Percentiles rank a stretch among this genome's conserved stretches.
phyloP scores from a whole-genome alignment of 768 basidiomycete species.

The Pisolithus orientalis region DNA sequence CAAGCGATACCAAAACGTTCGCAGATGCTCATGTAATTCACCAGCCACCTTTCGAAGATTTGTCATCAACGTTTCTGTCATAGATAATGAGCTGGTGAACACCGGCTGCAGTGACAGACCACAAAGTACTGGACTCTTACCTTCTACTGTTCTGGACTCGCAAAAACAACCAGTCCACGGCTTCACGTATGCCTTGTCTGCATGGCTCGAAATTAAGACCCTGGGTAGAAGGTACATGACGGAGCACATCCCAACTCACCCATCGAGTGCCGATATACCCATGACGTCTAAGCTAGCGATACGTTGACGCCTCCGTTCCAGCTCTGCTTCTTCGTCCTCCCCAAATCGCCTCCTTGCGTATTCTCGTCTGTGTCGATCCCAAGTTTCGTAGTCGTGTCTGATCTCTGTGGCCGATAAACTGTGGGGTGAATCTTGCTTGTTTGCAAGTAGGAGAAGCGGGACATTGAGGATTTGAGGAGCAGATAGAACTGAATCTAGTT shows the following conservation, averaged over 20 bases:
- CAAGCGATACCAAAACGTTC: too few relatives aligned
- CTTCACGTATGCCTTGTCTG: conserved; percentile 84
- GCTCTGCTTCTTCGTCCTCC: conserved; percentile 40
- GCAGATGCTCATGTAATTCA: too few relatives aligned
- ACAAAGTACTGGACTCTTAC: conserved; percentile 26
- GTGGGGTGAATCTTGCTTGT: conserved; percentile 85
- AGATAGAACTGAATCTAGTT: conserved; percentile 74
- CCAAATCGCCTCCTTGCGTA: conserved; percentile 52
- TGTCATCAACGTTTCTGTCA: background rate
- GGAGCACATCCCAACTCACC: conserved; percentile 42
- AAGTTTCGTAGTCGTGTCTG: conserved; percentile 80
- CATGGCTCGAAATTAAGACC: background rate
- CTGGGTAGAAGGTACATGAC: too few relatives aligned
- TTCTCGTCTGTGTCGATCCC: conserved; percentile 73
- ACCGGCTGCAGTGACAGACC: too few relatives aligned
- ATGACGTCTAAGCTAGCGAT: conserved; percentile 82
- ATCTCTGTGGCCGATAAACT: conserved; percentile 89
- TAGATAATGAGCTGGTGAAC: background rate
- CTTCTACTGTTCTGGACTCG: conserved; percentile 86
- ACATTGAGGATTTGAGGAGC: conserved; percentile 86
- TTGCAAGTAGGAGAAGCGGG: conserved; percentile 87
- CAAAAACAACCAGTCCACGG: conserved; percentile 92
- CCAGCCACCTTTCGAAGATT: background rate
- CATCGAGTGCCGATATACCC: conserved; percentile 87
- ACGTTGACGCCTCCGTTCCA: conserved; percentile 41